Conservation (phyloP, 2,329 filamentous ascomycete genomes). For the Neofusicoccum laricinum region DNA sequence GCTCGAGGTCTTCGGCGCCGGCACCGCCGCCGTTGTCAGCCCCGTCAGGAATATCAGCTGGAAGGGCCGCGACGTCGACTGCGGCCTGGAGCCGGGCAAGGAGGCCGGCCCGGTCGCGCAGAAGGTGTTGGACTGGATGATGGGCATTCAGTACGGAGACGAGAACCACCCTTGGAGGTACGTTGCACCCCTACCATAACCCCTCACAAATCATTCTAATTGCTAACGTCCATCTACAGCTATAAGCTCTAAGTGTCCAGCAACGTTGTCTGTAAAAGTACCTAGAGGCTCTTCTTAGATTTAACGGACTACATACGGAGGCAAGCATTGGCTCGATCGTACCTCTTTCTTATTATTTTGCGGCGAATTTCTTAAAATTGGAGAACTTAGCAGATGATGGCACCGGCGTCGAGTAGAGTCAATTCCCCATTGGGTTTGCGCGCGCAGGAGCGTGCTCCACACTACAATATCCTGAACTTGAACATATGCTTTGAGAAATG, state of each 20-base stretch:
- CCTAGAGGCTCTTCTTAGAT: not conserved
- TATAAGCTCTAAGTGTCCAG: not conserved
- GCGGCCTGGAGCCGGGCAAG: constrained; percentile 74
- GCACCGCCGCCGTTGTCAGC: constrained; percentile 90
- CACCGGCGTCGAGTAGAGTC: constrained; percentile 12
- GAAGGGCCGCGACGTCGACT: constrained; percentile 76
- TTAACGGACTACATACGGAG: not conserved
- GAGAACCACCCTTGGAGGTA: constrained; percentile 90
- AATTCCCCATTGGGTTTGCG: not conserved
- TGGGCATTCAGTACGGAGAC: constrained; percentile 91
- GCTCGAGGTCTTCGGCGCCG: constrained; percentile 89
- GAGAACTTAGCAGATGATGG: not conserved
- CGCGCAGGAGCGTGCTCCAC: constrained; percentile 6
- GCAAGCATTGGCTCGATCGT: not conserved
- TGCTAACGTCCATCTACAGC: not conserved
- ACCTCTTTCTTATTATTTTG: not conserved
- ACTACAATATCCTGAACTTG: not conserved
- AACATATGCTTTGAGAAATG: not conserved
- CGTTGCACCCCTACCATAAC: constrained; percentile 21
- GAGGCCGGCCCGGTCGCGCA: constrained; percentile 85
- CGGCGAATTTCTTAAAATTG: not conserved
- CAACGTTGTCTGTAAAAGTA: not conserved
- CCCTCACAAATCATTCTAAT: not conserved
- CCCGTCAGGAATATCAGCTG: constrained; percentile 88
- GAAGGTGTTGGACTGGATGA: constrained; percentile 95